A percentile compares a stretch with the other conserved stretches of the same genome.
Conservation (phyloP, 352 stramenopile species). For the Phytophthora ramorum region DNA sequence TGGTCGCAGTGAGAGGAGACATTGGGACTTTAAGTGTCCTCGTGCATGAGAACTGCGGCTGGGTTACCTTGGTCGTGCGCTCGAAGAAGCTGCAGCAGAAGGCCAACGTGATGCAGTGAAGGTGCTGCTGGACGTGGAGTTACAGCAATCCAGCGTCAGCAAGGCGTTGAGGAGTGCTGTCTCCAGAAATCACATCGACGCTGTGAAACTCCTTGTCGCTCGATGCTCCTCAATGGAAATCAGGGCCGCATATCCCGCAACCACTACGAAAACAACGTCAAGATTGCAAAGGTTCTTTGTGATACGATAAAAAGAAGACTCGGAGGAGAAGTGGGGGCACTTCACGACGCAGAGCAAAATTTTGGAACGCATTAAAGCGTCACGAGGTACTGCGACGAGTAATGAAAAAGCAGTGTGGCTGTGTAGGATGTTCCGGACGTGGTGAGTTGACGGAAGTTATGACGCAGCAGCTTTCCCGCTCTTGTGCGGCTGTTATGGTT, state of each 20-base stretch:
- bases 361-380: not conserved
- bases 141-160: not conserved
- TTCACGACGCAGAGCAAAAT: not conserved
- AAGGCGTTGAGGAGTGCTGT: conserved; percentile 3
- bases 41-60: not conserved
- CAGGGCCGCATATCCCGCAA: conserved; percentile 7
- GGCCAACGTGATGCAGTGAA: conserved; percentile 9
- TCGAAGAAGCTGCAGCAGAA: conserved; percentile 1
- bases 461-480: not conserved
- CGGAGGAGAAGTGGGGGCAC: conserved; percentile 1
- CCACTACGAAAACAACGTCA: not conserved
- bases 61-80: not conserved
- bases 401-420: conserved; percentile 1
- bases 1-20: conserved; percentile 2
- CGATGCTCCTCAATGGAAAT: not conserved
- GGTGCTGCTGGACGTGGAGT: conserved; percentile 21
- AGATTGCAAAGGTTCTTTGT: not conserved
- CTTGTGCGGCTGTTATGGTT: not conserved
- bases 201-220: conserved; percentile 1
- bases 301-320: not conserved
- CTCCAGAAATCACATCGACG: not conserved
- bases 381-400: not conserved
- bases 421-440: not conserved
- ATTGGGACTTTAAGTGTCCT: not conserved
- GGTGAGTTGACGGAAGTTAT: not conserved